These are phyloP conservation scores for Candida sonorensis DNA, from an alignment of 805 yeast genomes.

Conservation along the genomic window DNA sequence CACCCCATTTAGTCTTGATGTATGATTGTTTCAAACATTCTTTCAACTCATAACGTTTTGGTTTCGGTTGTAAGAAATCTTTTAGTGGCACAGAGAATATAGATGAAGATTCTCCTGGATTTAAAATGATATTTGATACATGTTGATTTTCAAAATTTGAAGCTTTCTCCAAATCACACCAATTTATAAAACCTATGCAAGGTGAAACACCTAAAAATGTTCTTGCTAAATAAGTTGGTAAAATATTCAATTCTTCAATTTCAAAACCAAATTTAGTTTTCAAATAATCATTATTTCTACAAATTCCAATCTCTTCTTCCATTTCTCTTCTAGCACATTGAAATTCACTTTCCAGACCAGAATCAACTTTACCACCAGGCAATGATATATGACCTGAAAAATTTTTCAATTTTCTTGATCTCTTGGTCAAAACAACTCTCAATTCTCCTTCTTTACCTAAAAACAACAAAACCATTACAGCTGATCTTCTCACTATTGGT, in stretches of 20 bases:
- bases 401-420: slow-evolving; percentile 60
- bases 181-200: slow-evolving; percentile 56
- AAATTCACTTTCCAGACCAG: slow-evolving; percentile 56
- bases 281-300: slow-evolving; percentile 38
- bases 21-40: slow-evolving; percentile 30
- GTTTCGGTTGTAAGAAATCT: slow-evolving; percentile 42
- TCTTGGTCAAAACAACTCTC: slow-evolving; percentile 69
- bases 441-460: slow-evolving; percentile 68
- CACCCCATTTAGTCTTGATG: slow-evolving; percentile 57
- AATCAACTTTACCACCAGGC: slow-evolving; percentile 92
- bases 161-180: slow-evolving; percentile 25
- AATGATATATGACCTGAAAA: slow-evolving; percentile 89
- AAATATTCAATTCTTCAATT: slow-evolving; percentile 50
- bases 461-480: slow-evolving; percentile 72
- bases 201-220: slow-evolving; percentile 83
- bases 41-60: slow-evolving; percentile 18
- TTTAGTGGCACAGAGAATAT: slow-evolving; percentile 63
- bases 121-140: slow-evolving; percentile 36
- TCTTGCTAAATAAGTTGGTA: slow-evolving; percentile 79
- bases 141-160: slow-evolving; percentile 23
- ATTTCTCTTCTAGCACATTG: slow-evolving; percentile 77
- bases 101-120: slow-evolving; percentile 73
- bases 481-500: slow-evolving; percentile 66
- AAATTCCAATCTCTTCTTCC: slow-evolving; percentile 79
- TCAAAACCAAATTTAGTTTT: slow-evolving; percentile 41